Base-by-base conservation (phyloP, 1,139 yeast species). In the Suhomyces wounanorum region DNA sequence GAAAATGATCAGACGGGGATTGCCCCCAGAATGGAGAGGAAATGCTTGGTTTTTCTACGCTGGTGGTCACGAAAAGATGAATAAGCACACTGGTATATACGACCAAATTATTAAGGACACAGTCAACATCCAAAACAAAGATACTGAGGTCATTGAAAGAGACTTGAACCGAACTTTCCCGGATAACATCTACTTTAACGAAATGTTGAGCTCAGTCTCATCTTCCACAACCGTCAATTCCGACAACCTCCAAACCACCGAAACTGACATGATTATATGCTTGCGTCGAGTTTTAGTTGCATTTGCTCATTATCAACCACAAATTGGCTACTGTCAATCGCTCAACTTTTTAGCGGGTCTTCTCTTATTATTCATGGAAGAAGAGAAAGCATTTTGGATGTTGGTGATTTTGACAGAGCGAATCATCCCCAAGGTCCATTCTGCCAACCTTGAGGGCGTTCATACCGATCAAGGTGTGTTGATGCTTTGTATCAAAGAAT, bases 11-110 rank as follows among this genome's bases (percentile, higher is more conserved):
- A 79, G 98, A 51, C 87, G 89, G 64, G 99, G 99, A 8, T 86
- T 94, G 9, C 98, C 99, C 0, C 92, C 96, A 0, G 97, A 90
- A 65, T 92, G 97, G 97, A 75, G 99, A 59, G 99, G 98, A 0
- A 83, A 83, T 58, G 97, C 97, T 1, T 94, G 99, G 99, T 94
- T 94, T 75, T 87, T 83, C 72, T 92, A 89, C 67, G 96, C 96
- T n/a, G 85, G 86, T n/a, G 98, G 97, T 1, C 79, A 84, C 54
- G 96, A 90, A 52, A 81, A 79, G 56, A 68, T 89, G 51, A 84
- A 82, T 57, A 82, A 82, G 43, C 83, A 89, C 63, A 73, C 73
- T 11, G 96, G 96, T 0, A 78, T 89, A 1, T 94, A 91, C 66
- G 88, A 84, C 44, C 77, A 77, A 56, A 75, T 92, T 35, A 83